Base-by-base conservation (phyloP, 2,329 filamentous ascomycete genomes). In the Fusarium sp. region DNA sequence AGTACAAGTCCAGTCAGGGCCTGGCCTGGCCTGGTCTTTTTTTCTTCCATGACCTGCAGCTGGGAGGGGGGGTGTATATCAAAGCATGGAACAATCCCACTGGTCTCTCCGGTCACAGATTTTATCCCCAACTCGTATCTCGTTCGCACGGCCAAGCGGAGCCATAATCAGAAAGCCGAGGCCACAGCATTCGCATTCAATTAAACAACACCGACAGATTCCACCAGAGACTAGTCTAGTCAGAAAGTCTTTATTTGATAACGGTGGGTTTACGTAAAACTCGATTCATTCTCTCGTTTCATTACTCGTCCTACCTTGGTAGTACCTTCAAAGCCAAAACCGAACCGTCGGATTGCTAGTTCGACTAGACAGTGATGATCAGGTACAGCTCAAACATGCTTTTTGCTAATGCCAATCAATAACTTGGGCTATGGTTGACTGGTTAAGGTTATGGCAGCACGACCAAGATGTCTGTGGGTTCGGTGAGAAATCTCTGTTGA, bases 1-100 rank as follows among this genome's bases (percentile, higher is more conserved):
- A 61, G 51, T 35, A 53, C 50, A 47, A 47, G 57, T 33, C 52
- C 51, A 49, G 47, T 33, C 21, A 45, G 45, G 61, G 55, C 48
- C 61, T 61, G 47, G 55, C 48, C 61, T 61, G 47, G 55, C 61
- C 61, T 57, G 55, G 46, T 61, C 61, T 47, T 46, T 61, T 57
- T 39, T 32, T 36, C 9, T 31, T 19, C 25, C 23, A 31, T 53
- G 38, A 32, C 36, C 9, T 57, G 61, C 47, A 57, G 35, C 27
- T 45, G 39, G 38, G 46, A 44, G 23, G 55, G 53, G 60, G 55
- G 53, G 60, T 17, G 58, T 61, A 57, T 33, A 41, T 15, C 41
- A 54, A 36, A 38, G 42, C 41, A 39, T 48, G 36, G 48, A 43
- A 60, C 10, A 21, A 13, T 59, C 49, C 42, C 37, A 29, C 55